phyloP scores from a whole-genome alignment of 306 rosid species.

The Prunus armeniaca region DNA sequence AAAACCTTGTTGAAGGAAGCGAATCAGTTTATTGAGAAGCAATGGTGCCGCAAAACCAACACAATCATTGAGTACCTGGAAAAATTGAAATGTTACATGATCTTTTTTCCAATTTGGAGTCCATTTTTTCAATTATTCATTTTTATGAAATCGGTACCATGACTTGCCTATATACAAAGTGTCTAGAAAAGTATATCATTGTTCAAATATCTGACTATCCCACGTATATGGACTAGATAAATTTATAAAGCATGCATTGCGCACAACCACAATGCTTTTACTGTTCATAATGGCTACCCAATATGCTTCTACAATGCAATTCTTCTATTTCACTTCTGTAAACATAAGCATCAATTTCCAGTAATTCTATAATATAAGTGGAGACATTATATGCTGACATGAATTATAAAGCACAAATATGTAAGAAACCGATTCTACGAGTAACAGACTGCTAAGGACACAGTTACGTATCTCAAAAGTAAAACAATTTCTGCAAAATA shows the following conservation, averaged over 20 bases:
- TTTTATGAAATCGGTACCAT: background rate
- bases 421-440: background rate
- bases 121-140: background rate
- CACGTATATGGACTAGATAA: background rate
- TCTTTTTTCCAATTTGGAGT: background rate
- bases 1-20: constrained; percentile 85
- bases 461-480: background rate
- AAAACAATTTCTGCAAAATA: background rate
- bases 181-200: too few relatives aligned
- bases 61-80: constrained; percentile 83
- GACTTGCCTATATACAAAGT: too few relatives aligned
- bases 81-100: constrained; percentile 5
- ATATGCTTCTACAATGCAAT: background rate
- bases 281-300: background rate
- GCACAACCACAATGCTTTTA: too few relatives aligned
- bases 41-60: constrained; percentile 88
- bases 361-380: background rate
- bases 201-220: too few relatives aligned
- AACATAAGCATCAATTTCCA: background rate
- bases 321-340: background rate
- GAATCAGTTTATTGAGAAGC: constrained; percentile 92
- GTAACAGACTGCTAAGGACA: background rate
- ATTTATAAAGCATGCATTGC: too few relatives aligned
- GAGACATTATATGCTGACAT: background rate
- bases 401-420: background rate